These are phyloP conservation scores for Dactylellina sp. DNA, from an alignment of 2,329 filamentous ascomycete species.

Conservation along the genomic window DNA sequence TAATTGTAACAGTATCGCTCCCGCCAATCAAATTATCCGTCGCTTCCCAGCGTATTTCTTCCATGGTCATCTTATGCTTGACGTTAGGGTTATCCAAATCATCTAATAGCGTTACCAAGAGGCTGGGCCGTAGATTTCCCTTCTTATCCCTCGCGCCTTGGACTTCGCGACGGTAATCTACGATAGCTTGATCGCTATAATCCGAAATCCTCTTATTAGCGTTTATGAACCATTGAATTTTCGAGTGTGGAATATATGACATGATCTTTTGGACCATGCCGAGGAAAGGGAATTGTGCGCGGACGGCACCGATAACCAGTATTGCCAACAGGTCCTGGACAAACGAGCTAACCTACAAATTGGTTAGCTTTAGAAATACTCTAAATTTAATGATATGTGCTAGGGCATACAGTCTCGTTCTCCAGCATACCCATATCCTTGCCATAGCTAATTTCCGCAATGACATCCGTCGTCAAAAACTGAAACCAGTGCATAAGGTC, in stretches of 20 bases:
- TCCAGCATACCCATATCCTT: constrained; percentile 31
- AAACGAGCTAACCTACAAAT: constrained; percentile 9
- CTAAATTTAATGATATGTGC: background rate
- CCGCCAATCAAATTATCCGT: constrained; percentile 8
- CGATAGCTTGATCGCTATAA: constrained; percentile 9
- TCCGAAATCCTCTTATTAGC: background rate
- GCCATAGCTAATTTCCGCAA: constrained; percentile 28
- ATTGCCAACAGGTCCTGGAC: constrained; percentile 9
- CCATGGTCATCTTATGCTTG: constrained; percentile 21
- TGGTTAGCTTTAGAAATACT: background rate
- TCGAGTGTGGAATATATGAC: constrained; percentile 27
- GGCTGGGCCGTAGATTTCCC: background rate
- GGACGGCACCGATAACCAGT: constrained; percentile 6
- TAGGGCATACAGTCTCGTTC: constrained; percentile 21
- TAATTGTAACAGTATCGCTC: constrained; percentile 16
- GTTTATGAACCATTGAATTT: constrained; percentile 17
- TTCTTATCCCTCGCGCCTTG: constrained; percentile 4
- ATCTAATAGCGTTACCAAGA: constrained; percentile 14
- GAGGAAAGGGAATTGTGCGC: constrained; percentile 16
- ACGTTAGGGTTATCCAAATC: constrained; percentile 12
- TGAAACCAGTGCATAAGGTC: constrained; percentile 29
- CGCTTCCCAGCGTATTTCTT: constrained; percentile 11
- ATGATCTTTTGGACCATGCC: background rate
- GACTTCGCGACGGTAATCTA: background rate
- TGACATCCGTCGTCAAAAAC: constrained; percentile 18